Conservation (phyloP, 768 basidiomycete genomes). For the Boletus vinaceobasis region DNA sequence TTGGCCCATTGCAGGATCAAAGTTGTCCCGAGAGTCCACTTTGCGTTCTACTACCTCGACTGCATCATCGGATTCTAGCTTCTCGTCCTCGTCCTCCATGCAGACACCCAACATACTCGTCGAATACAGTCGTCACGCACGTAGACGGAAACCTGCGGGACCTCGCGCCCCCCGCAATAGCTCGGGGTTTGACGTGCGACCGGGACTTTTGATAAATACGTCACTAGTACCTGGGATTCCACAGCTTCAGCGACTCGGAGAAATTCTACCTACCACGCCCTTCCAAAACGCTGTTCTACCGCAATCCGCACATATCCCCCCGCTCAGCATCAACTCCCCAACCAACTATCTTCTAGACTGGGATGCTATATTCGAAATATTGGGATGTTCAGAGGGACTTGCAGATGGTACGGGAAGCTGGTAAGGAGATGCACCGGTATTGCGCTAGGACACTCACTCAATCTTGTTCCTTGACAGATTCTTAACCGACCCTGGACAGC, state of each 20-base stretch:
- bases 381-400: slow-evolving; percentile 14
- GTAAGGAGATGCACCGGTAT: slow-evolving; percentile 9
- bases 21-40: slow-evolving; percentile 15
- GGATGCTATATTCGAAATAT: slow-evolving; percentile 31
- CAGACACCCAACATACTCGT: neutral
- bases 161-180: slow-evolving; percentile 23
- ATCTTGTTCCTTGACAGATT: slow-evolving; percentile 3
- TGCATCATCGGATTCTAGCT: slow-evolving; percentile 13
- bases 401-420: neutral
- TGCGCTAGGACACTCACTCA: neutral
- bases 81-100: slow-evolving; percentile 11
- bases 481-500: neutral
- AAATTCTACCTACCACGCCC: slow-evolving; percentile 4
- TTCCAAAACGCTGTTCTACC: neutral
- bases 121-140: slow-evolving; percentile 8
- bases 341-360: slow-evolving; percentile 26
- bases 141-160: slow-evolving; percentile 24
- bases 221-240: slow-evolving; percentile 1
- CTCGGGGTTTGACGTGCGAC: slow-evolving; percentile 6
- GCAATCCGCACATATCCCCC: slow-evolving; percentile 2
- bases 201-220: slow-evolving; percentile 18
- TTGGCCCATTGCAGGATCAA: slow-evolving; percentile 11
- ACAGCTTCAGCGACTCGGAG: slow-evolving; percentile 4
- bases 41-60: slow-evolving; percentile 13
- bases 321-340: slow-evolving; percentile 8